Conservation (phyloP, 148 eudicot genomes). For the Arctostaphylos glauca region DNA sequence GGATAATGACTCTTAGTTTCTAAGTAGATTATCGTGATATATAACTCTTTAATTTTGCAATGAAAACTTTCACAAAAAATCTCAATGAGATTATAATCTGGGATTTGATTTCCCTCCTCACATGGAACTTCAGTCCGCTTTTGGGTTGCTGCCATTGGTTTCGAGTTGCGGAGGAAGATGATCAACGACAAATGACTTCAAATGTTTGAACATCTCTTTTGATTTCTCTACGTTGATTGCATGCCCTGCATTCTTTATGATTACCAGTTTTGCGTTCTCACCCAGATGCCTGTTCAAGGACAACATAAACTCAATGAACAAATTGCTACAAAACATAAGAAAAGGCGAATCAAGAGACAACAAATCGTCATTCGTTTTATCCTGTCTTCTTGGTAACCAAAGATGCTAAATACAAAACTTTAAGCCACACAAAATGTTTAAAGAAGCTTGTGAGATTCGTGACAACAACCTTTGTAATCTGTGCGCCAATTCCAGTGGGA, state of each 20-base stretch:
- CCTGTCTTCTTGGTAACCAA: background rate
- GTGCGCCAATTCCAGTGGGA: conserved; percentile 79
- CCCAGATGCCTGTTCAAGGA: conserved; percentile 53
- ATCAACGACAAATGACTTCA: conserved; percentile 57
- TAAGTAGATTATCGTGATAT: background rate
- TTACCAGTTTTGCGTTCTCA: conserved; percentile 58
- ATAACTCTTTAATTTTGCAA: background rate
- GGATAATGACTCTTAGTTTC: background rate
- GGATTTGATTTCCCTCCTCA: background rate
- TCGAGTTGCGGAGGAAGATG: conserved; percentile 28
- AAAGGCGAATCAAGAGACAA: background rate
- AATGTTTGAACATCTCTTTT: conserved; percentile 48
- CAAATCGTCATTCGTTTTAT: too few relatives aligned
- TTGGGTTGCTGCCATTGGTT: conserved; percentile 27
- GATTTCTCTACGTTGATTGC: conserved; percentile 77
- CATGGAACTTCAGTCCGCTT: conserved; percentile 21
- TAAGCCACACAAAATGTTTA: background rate
- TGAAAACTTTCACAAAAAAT: background rate
- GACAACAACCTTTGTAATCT: conserved; percentile 63
- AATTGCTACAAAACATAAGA: background rate
- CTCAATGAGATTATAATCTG: background rate
- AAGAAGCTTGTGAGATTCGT: background rate
- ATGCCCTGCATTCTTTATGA: conserved; percentile 74
- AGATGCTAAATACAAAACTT: background rate
- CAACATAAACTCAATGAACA: background rate